phyloP scores from a whole-genome alignment of 495 filamentous ascomycete genomes.

The Penicillium argentinense region DNA sequence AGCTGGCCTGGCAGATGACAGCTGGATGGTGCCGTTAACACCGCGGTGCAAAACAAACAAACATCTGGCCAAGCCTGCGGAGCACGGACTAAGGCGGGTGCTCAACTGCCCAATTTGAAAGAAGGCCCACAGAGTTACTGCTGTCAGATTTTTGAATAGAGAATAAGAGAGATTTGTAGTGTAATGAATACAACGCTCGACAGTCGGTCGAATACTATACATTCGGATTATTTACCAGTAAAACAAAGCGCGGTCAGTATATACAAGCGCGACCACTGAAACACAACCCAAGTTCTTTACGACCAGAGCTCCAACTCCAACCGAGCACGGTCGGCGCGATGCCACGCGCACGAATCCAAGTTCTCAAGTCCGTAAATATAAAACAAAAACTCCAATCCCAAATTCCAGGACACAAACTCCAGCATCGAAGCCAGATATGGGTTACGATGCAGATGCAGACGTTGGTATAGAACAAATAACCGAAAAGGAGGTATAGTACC shows the following conservation, averaged over 20 bases:
- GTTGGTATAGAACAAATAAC: constrained; percentile 26
- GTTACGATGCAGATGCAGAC: constrained; percentile 22
- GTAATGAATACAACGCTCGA: not conserved
- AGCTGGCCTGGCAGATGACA: too few species aligned
- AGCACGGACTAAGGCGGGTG: not conserved
- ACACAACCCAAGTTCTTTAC: constrained; percentile 4
- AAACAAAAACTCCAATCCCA: not conserved
- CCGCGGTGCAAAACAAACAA: constrained; percentile 29
- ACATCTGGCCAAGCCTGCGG: too few species aligned
- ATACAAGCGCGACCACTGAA: constrained; percentile 19
- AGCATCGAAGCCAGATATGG: constrained; percentile 1
- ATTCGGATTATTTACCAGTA: constrained; percentile 22
- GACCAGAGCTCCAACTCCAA: constrained; percentile 5
- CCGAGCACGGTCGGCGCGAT: constrained; percentile 9
- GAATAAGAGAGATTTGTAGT: not conserved
- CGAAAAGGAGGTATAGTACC: not conserved
- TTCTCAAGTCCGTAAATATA: too few species aligned
- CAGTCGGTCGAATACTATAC: constrained; percentile 18
- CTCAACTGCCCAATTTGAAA: too few species aligned
- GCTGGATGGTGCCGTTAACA: too few species aligned
- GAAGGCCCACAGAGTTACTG: too few species aligned
- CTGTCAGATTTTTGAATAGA: not conserved
- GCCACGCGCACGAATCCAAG: constrained; percentile 15
- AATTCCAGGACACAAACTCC: constrained; percentile 4
- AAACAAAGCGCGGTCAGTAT: constrained; percentile 16